Evolutionary conservation across 2,329 filamentous ascomycete genomes (phyloP).

Genomic region (Fusarium lyarnte): DNA sequence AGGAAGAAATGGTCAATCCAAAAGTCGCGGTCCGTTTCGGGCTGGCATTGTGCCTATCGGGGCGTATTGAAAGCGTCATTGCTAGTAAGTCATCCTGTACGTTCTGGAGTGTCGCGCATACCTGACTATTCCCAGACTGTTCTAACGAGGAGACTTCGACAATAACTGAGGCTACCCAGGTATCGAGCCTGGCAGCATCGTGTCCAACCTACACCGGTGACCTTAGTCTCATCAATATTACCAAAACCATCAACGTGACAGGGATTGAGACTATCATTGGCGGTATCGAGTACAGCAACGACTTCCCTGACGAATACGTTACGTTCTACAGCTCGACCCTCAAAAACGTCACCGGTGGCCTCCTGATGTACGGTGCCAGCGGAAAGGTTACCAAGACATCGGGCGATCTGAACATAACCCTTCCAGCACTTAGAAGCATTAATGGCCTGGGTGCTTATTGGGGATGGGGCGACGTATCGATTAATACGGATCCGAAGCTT

Average conservation of each 20-base stretch:
- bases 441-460: accelerated
- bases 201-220: not conserved
- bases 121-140: not conserved
- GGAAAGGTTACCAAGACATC: accelerated
- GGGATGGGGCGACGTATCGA: not conserved
- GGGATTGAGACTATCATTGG: not conserved
- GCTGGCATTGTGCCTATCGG: accelerated
- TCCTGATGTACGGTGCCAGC: accelerated
- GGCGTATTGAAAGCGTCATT: accelerated
- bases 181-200: not conserved
- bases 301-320: not conserved
- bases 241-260: not conserved
- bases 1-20: accelerated
- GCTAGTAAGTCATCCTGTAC: accelerated
- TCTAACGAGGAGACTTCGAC: accelerated
- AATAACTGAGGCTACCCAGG: not conserved
- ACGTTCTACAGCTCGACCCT: not conserved
- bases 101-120: accelerated
- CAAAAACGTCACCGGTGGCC: not conserved
- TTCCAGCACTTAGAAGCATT: accelerated
- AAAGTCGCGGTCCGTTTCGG: accelerated
- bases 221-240: not conserved
- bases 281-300: not conserved
- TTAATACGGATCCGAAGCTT: not conserved
- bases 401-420: not conserved